These are phyloP conservation scores for Colletotrichum sp. DNA, from an alignment of 2,329 filamentous ascomycete species.

Conservation along the genomic window DNA sequence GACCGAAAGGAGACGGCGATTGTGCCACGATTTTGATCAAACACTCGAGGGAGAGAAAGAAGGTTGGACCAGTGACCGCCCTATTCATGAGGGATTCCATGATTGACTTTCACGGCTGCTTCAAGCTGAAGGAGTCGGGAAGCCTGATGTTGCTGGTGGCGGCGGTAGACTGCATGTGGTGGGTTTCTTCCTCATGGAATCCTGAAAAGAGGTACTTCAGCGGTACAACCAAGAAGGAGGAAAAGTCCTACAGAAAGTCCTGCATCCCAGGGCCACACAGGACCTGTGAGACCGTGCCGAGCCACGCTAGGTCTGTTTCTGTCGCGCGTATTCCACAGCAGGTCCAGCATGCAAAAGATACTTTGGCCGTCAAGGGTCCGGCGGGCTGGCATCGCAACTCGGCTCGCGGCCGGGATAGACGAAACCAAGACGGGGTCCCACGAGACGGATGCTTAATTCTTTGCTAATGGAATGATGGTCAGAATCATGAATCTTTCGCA, in stretches of 20 bases:
- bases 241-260: conserved; percentile 21
- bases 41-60: neutral
- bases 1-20: neutral
- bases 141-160: neutral
- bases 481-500: neutral
- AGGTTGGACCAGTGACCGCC: neutral
- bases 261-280: neutral
- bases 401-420: neutral
- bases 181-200: neutral
- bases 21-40: neutral
- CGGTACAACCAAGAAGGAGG: neutral
- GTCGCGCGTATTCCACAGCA: neutral
- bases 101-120: neutral
- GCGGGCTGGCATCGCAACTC: neutral
- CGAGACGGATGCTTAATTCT: neutral
- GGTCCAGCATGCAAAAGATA: neutral
- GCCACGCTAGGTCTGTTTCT: neutral
- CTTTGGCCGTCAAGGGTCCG: neutral
- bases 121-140: neutral
- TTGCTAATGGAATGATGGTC: neutral
- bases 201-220: neutral
- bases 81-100: neutral
- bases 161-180: neutral
- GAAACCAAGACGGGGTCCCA: neutral
- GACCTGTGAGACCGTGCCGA: neutral